phyloP scores from a whole-genome alignment of 108 stramenopile genomes.

The Conticribra guillardii region DNA sequence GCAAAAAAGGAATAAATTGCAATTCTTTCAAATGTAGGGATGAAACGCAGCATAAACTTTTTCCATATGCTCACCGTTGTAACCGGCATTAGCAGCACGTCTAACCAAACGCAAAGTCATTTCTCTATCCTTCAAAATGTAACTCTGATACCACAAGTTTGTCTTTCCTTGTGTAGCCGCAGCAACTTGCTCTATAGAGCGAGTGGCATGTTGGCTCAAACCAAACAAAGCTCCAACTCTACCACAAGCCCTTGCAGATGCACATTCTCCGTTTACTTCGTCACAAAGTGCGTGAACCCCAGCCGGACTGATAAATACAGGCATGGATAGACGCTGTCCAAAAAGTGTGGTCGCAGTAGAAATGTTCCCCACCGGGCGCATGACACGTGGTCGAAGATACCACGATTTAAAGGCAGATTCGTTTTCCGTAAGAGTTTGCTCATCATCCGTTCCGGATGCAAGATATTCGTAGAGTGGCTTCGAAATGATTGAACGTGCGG shows the following conservation, averaged over 20 bases:
- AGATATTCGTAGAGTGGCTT: constrained; percentile 74
- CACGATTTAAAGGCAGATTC: constrained; percentile 53
- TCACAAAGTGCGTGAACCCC: constrained; percentile 78
- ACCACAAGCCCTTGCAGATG: constrained; percentile 64
- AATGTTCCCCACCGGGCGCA: constrained; percentile 61
- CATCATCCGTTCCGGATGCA: constrained; percentile 79
- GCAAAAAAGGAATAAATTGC: neutral
- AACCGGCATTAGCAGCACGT: constrained; percentile 72
- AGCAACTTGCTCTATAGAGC: constrained; percentile 77
- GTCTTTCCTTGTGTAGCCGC: constrained; percentile 38
- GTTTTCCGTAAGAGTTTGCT: constrained; percentile 72
- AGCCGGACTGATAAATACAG: constrained; percentile 76
- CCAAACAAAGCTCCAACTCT: constrained; percentile 64
- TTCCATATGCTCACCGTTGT: constrained; percentile 31
- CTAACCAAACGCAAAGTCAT: constrained; percentile 61
- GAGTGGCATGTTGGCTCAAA: constrained; percentile 78
- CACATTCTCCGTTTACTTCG: constrained; percentile 70
- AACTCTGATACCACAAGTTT: constrained; percentile 72
- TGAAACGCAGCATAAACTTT: too few relatives aligned
- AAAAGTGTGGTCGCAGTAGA: constrained; percentile 59
- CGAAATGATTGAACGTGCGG: constrained; percentile 51
- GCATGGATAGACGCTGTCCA: constrained; percentile 59
- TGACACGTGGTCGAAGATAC: constrained; percentile 78
- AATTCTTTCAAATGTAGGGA: neutral
- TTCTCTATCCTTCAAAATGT: constrained; percentile 77